Evolutionary conservation across 768 basidiomycete species (phyloP).

Genomic region (Suillus decipiens): DNA sequence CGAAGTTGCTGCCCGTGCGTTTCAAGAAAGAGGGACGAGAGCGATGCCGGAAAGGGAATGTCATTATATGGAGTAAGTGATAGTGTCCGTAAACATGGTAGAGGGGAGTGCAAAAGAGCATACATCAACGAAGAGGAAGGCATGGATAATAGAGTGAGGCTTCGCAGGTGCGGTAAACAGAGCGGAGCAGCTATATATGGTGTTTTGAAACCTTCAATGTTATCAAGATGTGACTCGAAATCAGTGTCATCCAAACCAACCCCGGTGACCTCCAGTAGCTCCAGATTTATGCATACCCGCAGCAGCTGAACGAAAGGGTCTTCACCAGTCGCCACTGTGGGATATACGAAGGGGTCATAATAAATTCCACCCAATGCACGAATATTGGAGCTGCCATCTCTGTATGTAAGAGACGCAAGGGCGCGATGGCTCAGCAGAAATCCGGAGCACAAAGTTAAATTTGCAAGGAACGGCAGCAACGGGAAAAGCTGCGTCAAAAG

Average conservation of each 20-base stretch:
- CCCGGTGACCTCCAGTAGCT: slow-evolving; percentile 65
- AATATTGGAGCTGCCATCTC: slow-evolving; percentile 53
- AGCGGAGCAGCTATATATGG: slow-evolving; percentile 40
- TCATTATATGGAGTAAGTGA: slow-evolving; percentile 77
- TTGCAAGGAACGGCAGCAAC: slow-evolving; percentile 62
- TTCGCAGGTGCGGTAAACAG: slow-evolving; percentile 56
- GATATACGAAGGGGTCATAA: slow-evolving; percentile 41
- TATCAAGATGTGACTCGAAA: slow-evolving; percentile 37
- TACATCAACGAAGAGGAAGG: slow-evolving; percentile 65
- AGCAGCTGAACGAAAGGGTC: slow-evolving; percentile 64
- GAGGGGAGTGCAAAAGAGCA: slow-evolving; percentile 55
- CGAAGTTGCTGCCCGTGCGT: slow-evolving; percentile 58
- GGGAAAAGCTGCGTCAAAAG: slow-evolving; percentile 66
- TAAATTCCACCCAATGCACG: slow-evolving; percentile 55
- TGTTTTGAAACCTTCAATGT: slow-evolving; percentile 21
- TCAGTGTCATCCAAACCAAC: slow-evolving; percentile 57
- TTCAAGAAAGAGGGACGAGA: slow-evolving; percentile 58
- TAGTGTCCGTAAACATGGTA: slow-evolving; percentile 65
- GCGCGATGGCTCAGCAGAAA: slow-evolving; percentile 64
- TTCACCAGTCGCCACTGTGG: slow-evolving; percentile 32
- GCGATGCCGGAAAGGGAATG: slow-evolving; percentile 56
- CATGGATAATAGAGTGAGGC: slow-evolving; percentile 64
- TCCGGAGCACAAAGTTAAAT: slow-evolving; percentile 53
- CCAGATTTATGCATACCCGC: slow-evolving; percentile 54
- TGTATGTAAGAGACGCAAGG: slow-evolving; percentile 49